Conservation (phyloP, 2,329 filamentous ascomycete genomes). For the Aspergillus chevalieri region DNA sequence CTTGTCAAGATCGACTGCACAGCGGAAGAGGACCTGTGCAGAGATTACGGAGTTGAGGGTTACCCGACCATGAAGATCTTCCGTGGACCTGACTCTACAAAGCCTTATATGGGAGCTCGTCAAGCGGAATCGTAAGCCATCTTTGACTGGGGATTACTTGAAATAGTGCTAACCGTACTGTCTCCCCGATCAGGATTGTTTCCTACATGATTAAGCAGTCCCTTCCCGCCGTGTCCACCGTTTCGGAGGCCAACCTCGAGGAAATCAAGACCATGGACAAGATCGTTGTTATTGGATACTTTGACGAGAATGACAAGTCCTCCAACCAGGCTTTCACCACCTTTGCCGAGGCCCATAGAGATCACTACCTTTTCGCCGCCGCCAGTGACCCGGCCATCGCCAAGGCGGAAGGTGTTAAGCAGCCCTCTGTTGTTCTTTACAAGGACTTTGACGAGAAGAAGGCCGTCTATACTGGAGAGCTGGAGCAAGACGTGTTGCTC, state of each 20-base stretch:
- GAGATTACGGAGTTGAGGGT: conserved; percentile 83
- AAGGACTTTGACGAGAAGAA: conserved; percentile 98
- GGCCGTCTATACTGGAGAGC: conserved; percentile 72
- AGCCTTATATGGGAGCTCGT: conserved; percentile 80
- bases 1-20: conserved; percentile 70
- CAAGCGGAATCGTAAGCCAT: conserved; percentile 64
- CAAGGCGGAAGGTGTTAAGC: conserved; percentile 81
- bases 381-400: conserved; percentile 77
- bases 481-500: conserved; percentile 72
- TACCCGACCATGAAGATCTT: conserved; percentile 99
- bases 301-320: conserved; percentile 71
- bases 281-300: conserved; percentile 87
- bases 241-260: conserved; percentile 75
- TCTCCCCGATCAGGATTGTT: conserved; percentile 45
- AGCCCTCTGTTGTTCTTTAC: conserved; percentile 86
- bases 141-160: neutral
- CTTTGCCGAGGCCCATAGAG: conserved; percentile 69
- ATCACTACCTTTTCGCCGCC: conserved; percentile 87
- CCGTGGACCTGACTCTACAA: conserved; percentile 75
- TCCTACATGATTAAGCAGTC: conserved; percentile 98
- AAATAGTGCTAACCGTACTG: conserved; percentile 15
- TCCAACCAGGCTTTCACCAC: conserved; percentile 77
- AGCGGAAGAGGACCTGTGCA: conserved; percentile 85
- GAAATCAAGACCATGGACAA: conserved; percentile 98
- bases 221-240: conserved; percentile 78